phyloP scores from a whole-genome alignment of 495 filamentous ascomycete genomes.

The Penicillium fimorum region DNA sequence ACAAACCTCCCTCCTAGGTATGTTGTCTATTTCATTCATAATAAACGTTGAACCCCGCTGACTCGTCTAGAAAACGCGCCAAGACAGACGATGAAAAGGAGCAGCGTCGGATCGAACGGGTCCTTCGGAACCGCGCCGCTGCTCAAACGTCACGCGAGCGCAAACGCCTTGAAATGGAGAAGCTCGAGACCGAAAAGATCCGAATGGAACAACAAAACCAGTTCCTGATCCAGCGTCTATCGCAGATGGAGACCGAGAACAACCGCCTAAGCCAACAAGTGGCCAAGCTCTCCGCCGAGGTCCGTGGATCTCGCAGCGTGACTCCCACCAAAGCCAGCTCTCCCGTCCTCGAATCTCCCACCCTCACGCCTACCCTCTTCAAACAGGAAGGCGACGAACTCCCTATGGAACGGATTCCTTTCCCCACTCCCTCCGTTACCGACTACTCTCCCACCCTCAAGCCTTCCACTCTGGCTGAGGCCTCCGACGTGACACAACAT shows the following conservation, averaged over 20 bases:
- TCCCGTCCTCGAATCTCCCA: constrained; percentile 42
- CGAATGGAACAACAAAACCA: constrained; percentile 66
- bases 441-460: constrained; percentile 51
- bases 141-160: constrained; percentile 95
- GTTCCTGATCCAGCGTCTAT: constrained; percentile 63
- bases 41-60: not conserved
- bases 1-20: constrained; percentile 95
- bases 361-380: constrained; percentile 50
- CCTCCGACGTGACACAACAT: constrained; percentile 98
- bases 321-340: constrained; percentile 43
- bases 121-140: constrained; percentile 91
- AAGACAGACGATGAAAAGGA: constrained; percentile 99
- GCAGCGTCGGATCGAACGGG: constrained; percentile 94
- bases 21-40: constrained; percentile 16
- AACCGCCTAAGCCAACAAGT: constrained; percentile 63
- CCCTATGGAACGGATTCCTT: constrained; percentile 47
- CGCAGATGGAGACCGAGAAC: constrained; percentile 64
- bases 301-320: constrained; percentile 49
- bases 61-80: constrained; percentile 74
- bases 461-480: constrained; percentile 59
- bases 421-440: constrained; percentile 48
- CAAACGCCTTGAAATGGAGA: constrained; percentile 91
- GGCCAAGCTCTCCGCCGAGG: constrained; percentile 59
- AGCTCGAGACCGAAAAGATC: constrained; percentile 73
- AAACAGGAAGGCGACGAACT: constrained; percentile 57